Conservation (phyloP, 257 asterid species). For the Nicotiana noctiflora region DNA sequence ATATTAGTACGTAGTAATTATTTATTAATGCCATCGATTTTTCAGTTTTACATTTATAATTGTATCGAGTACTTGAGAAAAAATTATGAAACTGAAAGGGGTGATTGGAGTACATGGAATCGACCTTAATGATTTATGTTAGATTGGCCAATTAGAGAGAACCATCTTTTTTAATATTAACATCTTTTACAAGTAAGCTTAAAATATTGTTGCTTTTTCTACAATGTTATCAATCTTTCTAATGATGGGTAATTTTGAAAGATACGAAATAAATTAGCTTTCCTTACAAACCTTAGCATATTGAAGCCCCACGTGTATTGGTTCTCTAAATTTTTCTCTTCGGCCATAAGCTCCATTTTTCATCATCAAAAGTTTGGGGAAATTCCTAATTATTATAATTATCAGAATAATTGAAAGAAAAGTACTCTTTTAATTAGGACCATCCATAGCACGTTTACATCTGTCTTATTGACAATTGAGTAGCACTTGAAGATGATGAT, state of each 20-base stretch:
- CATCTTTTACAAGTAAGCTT: background rate
- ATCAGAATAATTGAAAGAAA: background rate
- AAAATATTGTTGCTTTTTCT: background rate
- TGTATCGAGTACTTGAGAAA: background rate
- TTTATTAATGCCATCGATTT: background rate
- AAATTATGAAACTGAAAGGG: background rate
- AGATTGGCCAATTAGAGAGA: background rate
- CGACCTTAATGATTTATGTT: background rate
- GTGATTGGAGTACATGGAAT: background rate
- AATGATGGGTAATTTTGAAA: background rate
- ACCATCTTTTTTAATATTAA: background rate
- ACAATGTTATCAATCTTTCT: background rate
- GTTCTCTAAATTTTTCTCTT: background rate
- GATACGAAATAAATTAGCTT: background rate
- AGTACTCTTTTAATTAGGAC: background rate
- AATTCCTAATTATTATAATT: background rate
- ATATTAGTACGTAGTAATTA: too few relatives aligned
- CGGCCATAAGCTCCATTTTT: background rate
- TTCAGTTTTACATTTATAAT: background rate
- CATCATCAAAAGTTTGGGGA: background rate
- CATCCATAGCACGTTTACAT: conserved; percentile 5
- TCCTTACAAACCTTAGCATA: background rate
- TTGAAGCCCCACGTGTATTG: background rate
- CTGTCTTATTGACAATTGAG: background rate
- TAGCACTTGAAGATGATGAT: background rate